phyloP scores from a whole-genome alignment of 345 rosid species.

The Camelina laxa region DNA sequence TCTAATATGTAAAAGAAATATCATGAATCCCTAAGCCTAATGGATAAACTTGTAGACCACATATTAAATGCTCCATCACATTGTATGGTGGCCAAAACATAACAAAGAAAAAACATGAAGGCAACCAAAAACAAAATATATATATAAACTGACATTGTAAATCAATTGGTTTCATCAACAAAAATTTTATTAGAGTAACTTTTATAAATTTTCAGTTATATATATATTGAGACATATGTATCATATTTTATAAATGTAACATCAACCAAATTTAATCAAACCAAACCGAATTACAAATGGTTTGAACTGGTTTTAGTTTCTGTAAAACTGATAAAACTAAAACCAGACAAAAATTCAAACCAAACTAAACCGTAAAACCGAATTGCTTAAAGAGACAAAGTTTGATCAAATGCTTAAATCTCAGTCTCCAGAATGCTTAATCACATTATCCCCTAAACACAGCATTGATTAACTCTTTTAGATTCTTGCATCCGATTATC shows the following conservation, averaged over 20 bases:
- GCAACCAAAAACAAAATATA: neutral
- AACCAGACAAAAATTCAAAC: slow-evolving; percentile 7
- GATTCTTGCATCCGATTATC: slow-evolving; percentile 70
- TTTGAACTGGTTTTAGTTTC: neutral
- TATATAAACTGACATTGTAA: neutral
- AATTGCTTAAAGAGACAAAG: neutral
- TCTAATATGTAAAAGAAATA: slow-evolving; percentile 4
- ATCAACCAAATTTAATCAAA: neutral
- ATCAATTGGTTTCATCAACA: neutral
- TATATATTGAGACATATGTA: neutral
- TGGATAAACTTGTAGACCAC: slow-evolving; percentile 17
- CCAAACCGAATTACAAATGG: neutral
- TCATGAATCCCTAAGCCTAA: neutral
- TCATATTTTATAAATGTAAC: neutral
- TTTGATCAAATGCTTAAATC: neutral
- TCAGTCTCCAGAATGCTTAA: neutral
- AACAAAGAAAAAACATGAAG: neutral
- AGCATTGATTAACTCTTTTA: slow-evolving; percentile 68
- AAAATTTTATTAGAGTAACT: neutral
- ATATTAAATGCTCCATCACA: slow-evolving; percentile 12
- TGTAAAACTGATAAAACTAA: slow-evolving; percentile 5
- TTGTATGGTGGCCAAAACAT: neutral
- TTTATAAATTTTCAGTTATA: neutral
- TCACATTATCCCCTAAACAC: slow-evolving; percentile 49
- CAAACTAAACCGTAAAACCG: neutral